Evolutionary conservation across 148 eudicot genomes (phyloP), one percentile per base, ranked within the genome.

Genomic region (Mesembryanthemum crystallinum): DNA sequence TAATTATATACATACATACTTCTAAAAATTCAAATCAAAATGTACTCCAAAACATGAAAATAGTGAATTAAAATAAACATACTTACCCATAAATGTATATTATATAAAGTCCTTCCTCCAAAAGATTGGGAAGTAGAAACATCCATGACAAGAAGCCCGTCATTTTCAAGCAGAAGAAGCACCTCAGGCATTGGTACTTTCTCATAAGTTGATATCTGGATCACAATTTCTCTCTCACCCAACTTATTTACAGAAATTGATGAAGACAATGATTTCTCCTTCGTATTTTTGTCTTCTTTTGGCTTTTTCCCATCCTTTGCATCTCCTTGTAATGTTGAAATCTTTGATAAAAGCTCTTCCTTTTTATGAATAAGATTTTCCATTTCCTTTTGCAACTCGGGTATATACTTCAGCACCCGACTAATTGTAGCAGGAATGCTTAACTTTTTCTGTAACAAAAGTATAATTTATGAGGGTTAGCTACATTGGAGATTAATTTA

Each of bases 391-490:
- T 87, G 91, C 61, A 93, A 84, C 69, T 93, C 91, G 0, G 96
- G 98, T 77, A 91, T 89, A 82, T 93, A 91, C 67, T 93, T 89
- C 28, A 93, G 68, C 35, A 77, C 97, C 2, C 84, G 76, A 23
- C 88, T 76, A 13, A 91, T 83, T 11, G 97, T 93, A 0, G 63
- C 52, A 1, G 96, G 96, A n/a, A 93, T 86, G 82, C 97, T 93
- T 75, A 89, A 33, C 52, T 93, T 91, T 64, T 87, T 91, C 97
- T 93, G 93, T 27, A 73, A 64, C 37, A 27, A 25, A 52, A 62
- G 15, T 8, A 55, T 8, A 10, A 37, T 72, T 45, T 69, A 69
- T 25, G 39, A 7, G 2, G 14, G 49, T 45, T 45, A 45, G 49
- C 9, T 8, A 45, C 14, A 45, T n/a, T n/a, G 25, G 21, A 17